Conservation (phyloP, 768 basidiomycete genomes). For the Leccinum ochraceum region DNA sequence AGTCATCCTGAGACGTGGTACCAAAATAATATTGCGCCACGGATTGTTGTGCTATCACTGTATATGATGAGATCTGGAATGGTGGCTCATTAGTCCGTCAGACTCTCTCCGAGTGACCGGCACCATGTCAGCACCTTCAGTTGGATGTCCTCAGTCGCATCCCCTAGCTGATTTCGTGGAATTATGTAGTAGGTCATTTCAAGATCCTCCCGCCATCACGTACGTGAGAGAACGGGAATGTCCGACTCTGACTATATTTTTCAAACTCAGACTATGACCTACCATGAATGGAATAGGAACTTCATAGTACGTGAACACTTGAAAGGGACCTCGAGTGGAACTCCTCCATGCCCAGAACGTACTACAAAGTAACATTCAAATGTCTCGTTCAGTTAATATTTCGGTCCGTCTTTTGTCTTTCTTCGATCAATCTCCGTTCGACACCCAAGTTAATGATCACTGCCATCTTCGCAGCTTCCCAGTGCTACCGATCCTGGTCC, state of each 20-base stretch:
- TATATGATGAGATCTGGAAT: no score
- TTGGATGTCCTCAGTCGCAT: no score
- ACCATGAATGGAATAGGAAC: background rate
- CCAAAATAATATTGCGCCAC: background rate
- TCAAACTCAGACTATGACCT: background rate
- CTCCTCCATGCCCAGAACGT: background rate
- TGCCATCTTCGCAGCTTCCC: conserved; percentile 3
- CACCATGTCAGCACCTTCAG: background rate
- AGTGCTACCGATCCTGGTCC: conserved; percentile 4
- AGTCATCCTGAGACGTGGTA: background rate
- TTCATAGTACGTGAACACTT: background rate
- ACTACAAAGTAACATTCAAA: conserved; percentile 14
- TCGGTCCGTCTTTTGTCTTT: conserved; percentile 21
- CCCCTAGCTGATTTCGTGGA: no score
- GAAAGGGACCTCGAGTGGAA: background rate
- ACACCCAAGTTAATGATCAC: conserved; percentile 6
- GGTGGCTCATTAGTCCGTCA: background rate
- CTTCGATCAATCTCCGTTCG: conserved; percentile 3
- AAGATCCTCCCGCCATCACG: no score
- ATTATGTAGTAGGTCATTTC: no score
- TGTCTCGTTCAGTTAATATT: background rate
- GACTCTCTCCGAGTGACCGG: background rate
- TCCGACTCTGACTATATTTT: background rate
- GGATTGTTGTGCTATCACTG: no score
- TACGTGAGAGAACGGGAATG: background rate